Evolutionary conservation across 495 filamentous ascomycete species (phyloP), one percentile per base, ranked within the genome.

Genomic region (Parathielavia appendiculata): DNA sequence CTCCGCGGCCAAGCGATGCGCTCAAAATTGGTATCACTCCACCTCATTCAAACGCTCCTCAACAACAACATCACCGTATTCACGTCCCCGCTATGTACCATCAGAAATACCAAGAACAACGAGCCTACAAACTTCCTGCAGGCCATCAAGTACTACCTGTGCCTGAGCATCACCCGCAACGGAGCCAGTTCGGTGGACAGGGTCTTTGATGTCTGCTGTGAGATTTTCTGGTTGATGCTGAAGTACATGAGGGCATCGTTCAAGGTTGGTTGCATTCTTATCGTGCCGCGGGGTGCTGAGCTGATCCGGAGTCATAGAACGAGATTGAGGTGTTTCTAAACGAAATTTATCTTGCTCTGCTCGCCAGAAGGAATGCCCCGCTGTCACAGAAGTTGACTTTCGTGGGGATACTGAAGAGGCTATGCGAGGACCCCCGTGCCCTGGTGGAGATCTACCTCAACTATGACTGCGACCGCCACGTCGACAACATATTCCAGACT

Each of bases 311-410:
- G 5, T 1, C 34, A 48, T 63, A 91, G 86, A 95, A 96, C 83
- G 95, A 99, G 70, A 88, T 97, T 50, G 95, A 97, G 71, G 91
- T 99, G 1, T 97, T 97, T 68, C 67, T 99, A 58, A 97, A 97
- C 68, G 95, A 99, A 64, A 96, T 97, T 23, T 99, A 99, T 67
- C 75, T 99, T 36, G 89, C 91, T 12, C 91, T 97, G 48, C 77
- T 99, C 11, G 95, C 97, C 48, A 86, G 90, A 71, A 84, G 84
- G 54, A 90, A 86, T 50, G 90, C 92, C 0, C 90, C 95, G 41
- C 75, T 86, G 7, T 91, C 88, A 52, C 93, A 99, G 65, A 97
- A 97, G 67, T 83, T 91, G 46, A 91, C 91, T 57, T 90, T 97
- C 58, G 84, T 99, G 73, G 84, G 86, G 51, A 80, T 97, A 36